Evolutionary conservation across 352 stramenopile genomes (phyloP).

Genomic region (Phytophthora meadii): DNA sequence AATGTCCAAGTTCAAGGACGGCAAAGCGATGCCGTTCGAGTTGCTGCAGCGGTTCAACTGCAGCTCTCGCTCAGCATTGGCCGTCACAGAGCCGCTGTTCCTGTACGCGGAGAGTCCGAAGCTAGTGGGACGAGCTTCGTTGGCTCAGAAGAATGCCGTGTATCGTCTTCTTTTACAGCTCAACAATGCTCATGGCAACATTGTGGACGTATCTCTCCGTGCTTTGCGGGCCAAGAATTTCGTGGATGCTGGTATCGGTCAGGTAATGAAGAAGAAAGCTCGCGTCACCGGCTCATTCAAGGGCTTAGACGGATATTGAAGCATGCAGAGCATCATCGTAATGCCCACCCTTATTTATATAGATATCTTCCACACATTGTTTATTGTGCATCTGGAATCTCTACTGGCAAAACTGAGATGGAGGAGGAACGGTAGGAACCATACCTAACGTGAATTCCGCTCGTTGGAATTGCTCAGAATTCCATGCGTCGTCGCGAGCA

Average conservation of each 20-base stretch:
- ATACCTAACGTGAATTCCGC: slow-evolving; percentile 62
- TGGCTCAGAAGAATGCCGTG: slow-evolving; percentile 58
- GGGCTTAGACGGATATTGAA: slow-evolving; percentile 43
- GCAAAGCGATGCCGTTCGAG: slow-evolving; percentile 56
- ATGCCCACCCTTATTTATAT: slow-evolving; percentile 37
- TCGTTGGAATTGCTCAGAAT: slow-evolving; percentile 62
- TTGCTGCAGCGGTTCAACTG: slow-evolving; percentile 62
- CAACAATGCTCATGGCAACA: slow-evolving; percentile 52
- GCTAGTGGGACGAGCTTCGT: slow-evolving; percentile 53
- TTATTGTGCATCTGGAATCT: slow-evolving; percentile 8
- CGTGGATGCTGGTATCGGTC: slow-evolving; percentile 54
- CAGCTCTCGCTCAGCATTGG: slow-evolving; percentile 31
- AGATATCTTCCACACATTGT: slow-evolving; percentile 19
- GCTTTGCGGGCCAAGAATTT: slow-evolving; percentile 75
- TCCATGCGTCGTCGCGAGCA: slow-evolving; percentile 69
- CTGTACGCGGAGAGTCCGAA: slow-evolving; percentile 73
- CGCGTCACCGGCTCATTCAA: slow-evolving; percentile 34
- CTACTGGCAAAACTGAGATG: slow-evolving; percentile 55
- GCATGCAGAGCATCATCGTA: slow-evolving; percentile 10
- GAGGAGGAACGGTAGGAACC: slow-evolving; percentile 66
- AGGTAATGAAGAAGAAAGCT: slow-evolving; percentile 63
- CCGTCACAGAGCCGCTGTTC: slow-evolving; percentile 42
- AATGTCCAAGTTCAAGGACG: slow-evolving; percentile 57
- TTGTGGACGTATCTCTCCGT: slow-evolving; percentile 66
- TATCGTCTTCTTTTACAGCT: slow-evolving; percentile 60